These are phyloP conservation scores for Taphrina flavorubra DNA, from an alignment of 1,139 yeast genomes.

Conservation along the genomic window DNA sequence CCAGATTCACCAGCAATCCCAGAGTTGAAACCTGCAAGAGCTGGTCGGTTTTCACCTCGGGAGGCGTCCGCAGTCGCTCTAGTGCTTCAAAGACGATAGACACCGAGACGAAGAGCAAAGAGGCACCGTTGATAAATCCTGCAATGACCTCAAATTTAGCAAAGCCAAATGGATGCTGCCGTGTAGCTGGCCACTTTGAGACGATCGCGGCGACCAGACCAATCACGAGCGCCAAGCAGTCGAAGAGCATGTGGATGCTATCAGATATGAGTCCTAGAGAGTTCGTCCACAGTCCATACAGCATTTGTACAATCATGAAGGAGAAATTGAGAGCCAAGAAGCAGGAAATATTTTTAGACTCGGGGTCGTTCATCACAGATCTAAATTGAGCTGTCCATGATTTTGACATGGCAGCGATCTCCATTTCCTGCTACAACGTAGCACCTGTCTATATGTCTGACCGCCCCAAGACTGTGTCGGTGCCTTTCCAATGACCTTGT, in stretches of 20 bases:
- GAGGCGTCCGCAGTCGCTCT: conserved; percentile 78
- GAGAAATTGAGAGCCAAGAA: conserved; percentile 81
- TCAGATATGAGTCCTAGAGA: conserved; percentile 90
- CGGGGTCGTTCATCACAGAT: conserved; percentile 8
- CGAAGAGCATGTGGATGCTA: conserved; percentile 89
- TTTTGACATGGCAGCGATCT: not conserved
- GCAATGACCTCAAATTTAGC: conserved; percentile 88
- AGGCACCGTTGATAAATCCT: conserved; percentile 91
- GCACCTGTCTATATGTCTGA: no score
- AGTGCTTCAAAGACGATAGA: conserved; percentile 87
- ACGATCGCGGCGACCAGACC: conserved; percentile 84
- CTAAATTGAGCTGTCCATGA: not conserved
- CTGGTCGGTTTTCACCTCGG: conserved; percentile 80
- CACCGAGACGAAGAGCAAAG: conserved; percentile 83
- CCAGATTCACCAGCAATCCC: conserved; percentile 85
- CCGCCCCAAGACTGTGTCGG: no score
- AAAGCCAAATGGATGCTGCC: conserved; percentile 83
- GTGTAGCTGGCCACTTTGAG: conserved; percentile 65
- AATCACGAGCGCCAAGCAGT: conserved; percentile 80
- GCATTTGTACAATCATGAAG: conserved; percentile 89
- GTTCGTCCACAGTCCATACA: conserved; percentile 88
- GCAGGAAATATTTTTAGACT: conserved; percentile 63
- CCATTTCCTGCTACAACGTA: no score
- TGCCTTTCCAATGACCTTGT: no score
- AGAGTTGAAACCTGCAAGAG: conserved; percentile 78